Base-by-base conservation (phyloP, 2,329 filamentous ascomycete species). In the Septoria linicola region DNA sequence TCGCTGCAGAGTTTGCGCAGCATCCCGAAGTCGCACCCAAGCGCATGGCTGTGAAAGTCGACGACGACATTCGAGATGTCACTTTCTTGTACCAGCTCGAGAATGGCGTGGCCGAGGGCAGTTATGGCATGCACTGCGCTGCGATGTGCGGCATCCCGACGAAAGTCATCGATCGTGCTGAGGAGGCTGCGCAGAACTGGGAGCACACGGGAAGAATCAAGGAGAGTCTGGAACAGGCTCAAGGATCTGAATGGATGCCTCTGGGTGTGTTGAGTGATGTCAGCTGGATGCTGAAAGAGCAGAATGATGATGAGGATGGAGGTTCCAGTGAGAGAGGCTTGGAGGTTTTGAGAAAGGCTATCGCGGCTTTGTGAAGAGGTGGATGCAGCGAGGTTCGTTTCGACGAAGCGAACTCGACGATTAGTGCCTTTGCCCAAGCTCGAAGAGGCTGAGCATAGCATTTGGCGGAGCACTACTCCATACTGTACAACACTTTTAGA, bases 81-180 rank as follows among this genome's bases (percentile, higher is more conserved):
- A 96, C 92, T 0, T 99, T 99, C 73, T 70, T 99, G 49, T 99
- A 99, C 74, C 91, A 89, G 65, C 80, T 99, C 0, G 93, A 97
- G 70, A 82, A 89, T 11, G 93, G 93, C 1, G 89, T 97, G 8
- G 93, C 93, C 0, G 91, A 97, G 70, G 93, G 93, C 13, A 95
- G 89, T 65, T 99, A 97, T 66, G 93, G 93, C 63, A 99, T 99
- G 93, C 93, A 99, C 70, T 99, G 93, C 67, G 93, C 93, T 1
- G 86, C 89, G 54, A 99, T 99, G 93, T 99, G 93, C 63, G 93
- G 93, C 1, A 97, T 99, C 58, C 83, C 89, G 0, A 76, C 77
- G 37, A 84, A 84, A 49, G 84, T 99, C 13, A 89, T 99, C 55
- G 84, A 91, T 66, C 76, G 87, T 17, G 93, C 93, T 0, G 93